Conservation (phyloP, 306 rosid species). For the Gastrolobium bilobum region DNA sequence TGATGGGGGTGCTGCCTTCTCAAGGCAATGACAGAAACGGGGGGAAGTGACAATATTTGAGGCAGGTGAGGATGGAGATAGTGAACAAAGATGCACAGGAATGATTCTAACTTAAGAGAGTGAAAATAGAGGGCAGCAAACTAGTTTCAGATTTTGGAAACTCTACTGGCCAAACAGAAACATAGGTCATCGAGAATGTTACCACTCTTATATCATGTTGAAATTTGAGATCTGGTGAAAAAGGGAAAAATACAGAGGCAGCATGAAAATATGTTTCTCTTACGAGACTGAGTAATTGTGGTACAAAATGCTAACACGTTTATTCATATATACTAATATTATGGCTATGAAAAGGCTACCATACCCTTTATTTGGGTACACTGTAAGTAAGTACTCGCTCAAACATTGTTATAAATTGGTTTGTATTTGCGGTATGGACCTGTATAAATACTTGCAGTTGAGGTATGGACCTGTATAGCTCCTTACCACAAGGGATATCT, state of each 20-base stretch:
- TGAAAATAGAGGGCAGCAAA: background rate
- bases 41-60: background rate
- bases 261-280: background rate
- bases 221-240: background rate
- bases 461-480: background rate
- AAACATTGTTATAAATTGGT: background rate
- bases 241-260: background rate
- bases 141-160: background rate
- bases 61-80: background rate
- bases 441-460: background rate
- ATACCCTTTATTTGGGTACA: conserved; percentile 7
- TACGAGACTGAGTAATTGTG: conserved; percentile 2
- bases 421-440: background rate
- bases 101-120: background rate
- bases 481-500: background rate
- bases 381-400: background rate
- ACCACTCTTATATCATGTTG: background rate
- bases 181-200: background rate
- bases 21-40: background rate
- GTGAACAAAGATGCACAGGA: background rate
- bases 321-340: background rate
- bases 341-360: background rate
- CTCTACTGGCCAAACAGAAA: background rate
- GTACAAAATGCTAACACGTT: background rate
- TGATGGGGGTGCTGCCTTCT: no score